Conservation (phyloP, 805 yeast species). For the Saccharomycodes ludwigii region DNA sequence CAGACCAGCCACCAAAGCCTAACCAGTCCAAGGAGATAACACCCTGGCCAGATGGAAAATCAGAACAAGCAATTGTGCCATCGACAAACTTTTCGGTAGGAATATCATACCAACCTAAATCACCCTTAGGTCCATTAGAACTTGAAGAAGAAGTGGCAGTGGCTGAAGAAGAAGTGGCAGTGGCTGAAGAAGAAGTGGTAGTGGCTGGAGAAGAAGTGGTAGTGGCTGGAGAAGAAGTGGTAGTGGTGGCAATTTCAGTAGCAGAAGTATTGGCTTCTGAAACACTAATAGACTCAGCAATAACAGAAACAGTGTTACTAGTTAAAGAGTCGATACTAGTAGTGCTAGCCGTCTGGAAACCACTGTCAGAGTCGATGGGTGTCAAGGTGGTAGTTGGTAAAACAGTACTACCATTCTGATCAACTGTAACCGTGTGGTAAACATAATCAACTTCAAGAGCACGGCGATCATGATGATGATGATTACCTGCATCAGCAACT, state of each 20-base stretch:
- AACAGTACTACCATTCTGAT: slow-evolving; percentile 35
- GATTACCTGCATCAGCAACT: slow-evolving; percentile 17
- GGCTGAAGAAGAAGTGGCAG: slow-evolving; percentile 22
- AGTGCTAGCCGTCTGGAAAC: slow-evolving; percentile 6
- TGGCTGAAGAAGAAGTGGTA: slow-evolving; percentile 18
- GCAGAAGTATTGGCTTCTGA: slow-evolving; percentile 17
- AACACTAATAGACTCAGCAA: slow-evolving; percentile 16
- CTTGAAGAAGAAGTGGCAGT: slow-evolving; percentile 22
- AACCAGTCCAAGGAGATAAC: slow-evolving; percentile 62
- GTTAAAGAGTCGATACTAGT: slow-evolving; percentile 4
- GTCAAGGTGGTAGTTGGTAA: slow-evolving; percentile 13
- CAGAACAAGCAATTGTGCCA: slow-evolving; percentile 53
- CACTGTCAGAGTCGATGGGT: slow-evolving; percentile 7
- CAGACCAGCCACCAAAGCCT: slow-evolving; percentile 76
- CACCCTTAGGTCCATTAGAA: slow-evolving; percentile 32
- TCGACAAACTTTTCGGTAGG: slow-evolving; percentile 46
- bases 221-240: slow-evolving; percentile 13
- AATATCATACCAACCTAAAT: slow-evolving; percentile 31
- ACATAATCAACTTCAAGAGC: slow-evolving; percentile 40
- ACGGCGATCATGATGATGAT: slow-evolving; percentile 39
- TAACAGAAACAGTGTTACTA: slow-evolving; percentile 12
- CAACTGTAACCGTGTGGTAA: slow-evolving; percentile 43
- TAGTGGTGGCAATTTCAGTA: slow-evolving; percentile 16
- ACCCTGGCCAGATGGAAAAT: slow-evolving; percentile 76
- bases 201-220: slow-evolving; percentile 16